These are phyloP conservation scores for Cladosporium cucumerinum DNA, from an alignment of 2,329 filamentous ascomycete species.

Conservation along the genomic window DNA sequence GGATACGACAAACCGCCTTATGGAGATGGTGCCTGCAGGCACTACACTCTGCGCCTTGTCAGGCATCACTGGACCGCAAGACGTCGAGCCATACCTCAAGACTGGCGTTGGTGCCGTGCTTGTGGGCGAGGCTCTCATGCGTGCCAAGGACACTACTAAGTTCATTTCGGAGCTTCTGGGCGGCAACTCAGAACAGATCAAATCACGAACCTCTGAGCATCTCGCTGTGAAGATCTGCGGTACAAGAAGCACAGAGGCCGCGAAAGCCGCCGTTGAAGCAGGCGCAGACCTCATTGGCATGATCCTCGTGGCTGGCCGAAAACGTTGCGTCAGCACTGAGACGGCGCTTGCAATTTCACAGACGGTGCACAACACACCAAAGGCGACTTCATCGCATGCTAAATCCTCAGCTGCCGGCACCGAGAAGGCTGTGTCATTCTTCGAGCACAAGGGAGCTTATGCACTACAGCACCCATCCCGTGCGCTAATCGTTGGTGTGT, in stretches of 20 bases:
- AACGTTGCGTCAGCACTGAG: constrained; percentile 74
- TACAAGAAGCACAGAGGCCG: constrained; percentile 77
- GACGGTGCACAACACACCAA: constrained; percentile 61
- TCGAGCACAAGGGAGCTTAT: constrained; percentile 53
- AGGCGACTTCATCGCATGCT: constrained; percentile 24
- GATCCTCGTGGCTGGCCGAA: constrained; percentile 78
- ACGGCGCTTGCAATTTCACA: constrained; percentile 77
- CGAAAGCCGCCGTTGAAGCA: constrained; percentile 73
- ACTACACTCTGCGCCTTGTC: constrained; percentile 92
- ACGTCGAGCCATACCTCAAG: constrained; percentile 81
- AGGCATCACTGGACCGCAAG: constrained; percentile 83
- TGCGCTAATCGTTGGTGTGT: constrained; percentile 85
- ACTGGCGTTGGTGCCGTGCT: constrained; percentile 91
- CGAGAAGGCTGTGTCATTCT: constrained; percentile 62
- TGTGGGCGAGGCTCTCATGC: constrained; percentile 94
- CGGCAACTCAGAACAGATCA: constrained; percentile 36
- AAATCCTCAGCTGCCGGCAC: neutral
- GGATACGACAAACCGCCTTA: constrained; percentile 68
- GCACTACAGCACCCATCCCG: constrained; percentile 53
- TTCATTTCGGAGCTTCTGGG: constrained; percentile 86
- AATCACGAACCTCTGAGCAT: constrained; percentile 27
- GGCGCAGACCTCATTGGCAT: constrained; percentile 93
- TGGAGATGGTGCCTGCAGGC: constrained; percentile 78
- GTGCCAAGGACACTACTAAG: constrained; percentile 72
- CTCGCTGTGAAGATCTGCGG: constrained; percentile 93